Conservation (phyloP, 2,329 filamentous ascomycete genomes). For the Daldinia sp. region DNA sequence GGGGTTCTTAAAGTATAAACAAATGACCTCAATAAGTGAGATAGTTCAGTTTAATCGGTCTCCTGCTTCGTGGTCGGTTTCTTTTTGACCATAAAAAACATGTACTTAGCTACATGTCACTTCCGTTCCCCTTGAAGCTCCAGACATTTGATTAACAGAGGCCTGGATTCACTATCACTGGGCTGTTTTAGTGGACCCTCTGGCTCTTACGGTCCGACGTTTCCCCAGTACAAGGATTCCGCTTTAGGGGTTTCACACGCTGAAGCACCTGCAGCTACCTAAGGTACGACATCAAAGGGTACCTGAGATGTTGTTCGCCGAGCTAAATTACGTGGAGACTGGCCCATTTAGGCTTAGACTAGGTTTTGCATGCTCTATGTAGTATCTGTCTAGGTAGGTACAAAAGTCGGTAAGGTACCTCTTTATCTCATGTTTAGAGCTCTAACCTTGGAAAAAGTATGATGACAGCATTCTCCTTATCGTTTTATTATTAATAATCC, state of each 20-base stretch:
- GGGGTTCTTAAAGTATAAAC: slow-evolving; percentile 4
- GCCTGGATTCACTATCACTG: slow-evolving; percentile 16
- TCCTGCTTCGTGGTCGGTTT: slow-evolving; percentile 17
- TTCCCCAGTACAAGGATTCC: slow-evolving; percentile 36
- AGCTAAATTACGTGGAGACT: not conserved
- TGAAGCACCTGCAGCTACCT: not conserved
- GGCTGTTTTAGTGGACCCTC: slow-evolving; percentile 28
- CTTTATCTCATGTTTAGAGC: not conserved
- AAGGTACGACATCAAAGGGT: not conserved
- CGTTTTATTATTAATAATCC: slow-evolving; percentile 7
- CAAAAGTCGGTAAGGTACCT: slow-evolving; percentile 6
- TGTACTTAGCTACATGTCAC: slow-evolving; percentile 13
- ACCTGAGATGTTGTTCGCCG: not conserved
- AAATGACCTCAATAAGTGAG: slow-evolving; percentile 11
- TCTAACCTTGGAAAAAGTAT: slow-evolving; percentile 1
- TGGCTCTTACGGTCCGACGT: slow-evolving; percentile 38
- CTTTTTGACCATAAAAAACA: slow-evolving; percentile 20
- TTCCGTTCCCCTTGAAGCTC: slow-evolving; percentile 35
- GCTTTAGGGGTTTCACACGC: not conserved
- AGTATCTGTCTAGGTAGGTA: no score
- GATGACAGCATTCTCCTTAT: slow-evolving; percentile 15
- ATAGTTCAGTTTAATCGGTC: slow-evolving; percentile 5
- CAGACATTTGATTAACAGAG: slow-evolving; percentile 26
- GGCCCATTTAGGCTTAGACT: not conserved
- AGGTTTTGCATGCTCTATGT: not conserved